phyloP scores from a whole-genome alignment of 805 yeast species.

The Tetrapisispora nanseiensis region DNA sequence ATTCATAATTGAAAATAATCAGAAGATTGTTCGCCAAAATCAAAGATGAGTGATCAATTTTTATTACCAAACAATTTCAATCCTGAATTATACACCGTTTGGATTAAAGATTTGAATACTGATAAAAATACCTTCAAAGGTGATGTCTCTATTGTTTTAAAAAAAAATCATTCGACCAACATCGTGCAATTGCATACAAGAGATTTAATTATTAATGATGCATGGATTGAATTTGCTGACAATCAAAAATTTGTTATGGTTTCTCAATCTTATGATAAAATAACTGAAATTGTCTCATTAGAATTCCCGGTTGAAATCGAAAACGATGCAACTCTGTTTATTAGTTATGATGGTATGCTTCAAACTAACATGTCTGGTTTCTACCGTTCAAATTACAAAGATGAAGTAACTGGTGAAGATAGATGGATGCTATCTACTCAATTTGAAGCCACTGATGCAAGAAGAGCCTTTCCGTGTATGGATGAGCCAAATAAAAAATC shows the following conservation, averaged over 20 bases:
- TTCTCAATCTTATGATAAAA: conserved; percentile 31
- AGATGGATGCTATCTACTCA: conserved; percentile 26
- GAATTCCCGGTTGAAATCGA: conserved; percentile 38
- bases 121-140: conserved; percentile 2
- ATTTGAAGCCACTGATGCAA: conserved; percentile 70
- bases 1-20: too few relatives aligned
- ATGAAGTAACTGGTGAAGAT: conserved; percentile 29
- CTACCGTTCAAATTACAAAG: conserved; percentile 53
- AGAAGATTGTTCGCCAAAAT: background rate
- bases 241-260: background rate
- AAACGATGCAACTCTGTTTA: conserved; percentile 29
- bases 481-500: conserved; percentile 69
- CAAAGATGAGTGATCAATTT: conserved; percentile 3
- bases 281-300: conserved; percentile 55
- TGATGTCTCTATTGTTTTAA: conserved; percentile 1
- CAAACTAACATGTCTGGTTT: conserved; percentile 65
- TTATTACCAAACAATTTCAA: conserved; percentile 5
- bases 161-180: conserved; percentile 34
- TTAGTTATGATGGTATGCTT: conserved; percentile 52
- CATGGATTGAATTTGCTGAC: conserved; percentile 1
- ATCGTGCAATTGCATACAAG: conserved; percentile 57
- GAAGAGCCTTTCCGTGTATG: conserved; percentile 68
- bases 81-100: conserved; percentile 5
- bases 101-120: conserved; percentile 2
- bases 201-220: conserved; percentile 33